Base-by-base conservation (phyloP, 2,329 filamentous ascomycete species). In the Scopulariopsis brevicaulis region DNA sequence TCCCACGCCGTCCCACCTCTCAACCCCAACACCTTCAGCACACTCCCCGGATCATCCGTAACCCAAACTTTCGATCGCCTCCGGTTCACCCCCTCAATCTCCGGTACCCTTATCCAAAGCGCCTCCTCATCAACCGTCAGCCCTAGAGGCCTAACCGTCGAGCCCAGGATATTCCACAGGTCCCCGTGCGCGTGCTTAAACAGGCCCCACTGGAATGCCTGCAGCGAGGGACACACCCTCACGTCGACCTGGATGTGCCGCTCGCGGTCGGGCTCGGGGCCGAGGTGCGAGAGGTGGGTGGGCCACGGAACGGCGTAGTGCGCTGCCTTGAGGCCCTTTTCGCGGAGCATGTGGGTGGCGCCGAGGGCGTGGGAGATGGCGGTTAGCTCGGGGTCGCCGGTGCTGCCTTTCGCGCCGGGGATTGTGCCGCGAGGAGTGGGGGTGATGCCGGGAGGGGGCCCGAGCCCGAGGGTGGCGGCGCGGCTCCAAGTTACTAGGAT, bases 151-250 rank as follows among this genome's bases (percentile, higher is more conserved):
- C 85, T 78, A 61, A 89, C 81, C 10, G 77, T 80, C 20, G 79
- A 75, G 5, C 87, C 86, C 0, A 93, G 66, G 10, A 83, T 67
- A 60, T 82, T 86, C 77, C 84, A 84, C 0, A 83, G 59, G 63
- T 93, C 89, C n/a, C 87, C 86, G 63, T 93, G 89, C 0, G 82
- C 79, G 46, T 86, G 77, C 62, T 82, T 82, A 70, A 91, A 90
- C 3, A 82, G 69, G 43, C 77, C 75, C 87, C 88, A 93, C 34
- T 76, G 73, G 61, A 80, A 76, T 57, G 69, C 64, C 15, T 71
- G 65, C 0, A 70, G 61, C 1, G 69, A 72, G 1, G 64, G 63
- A 59, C 77, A 83, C 25, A 85, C 67, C 34, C 81, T 77, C 1
- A 93, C 67, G 65, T 94, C 89, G 28, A 93, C 74, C 63, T 94